Conservation (phyloP, 148 eudicot genomes). For the Chenopodium album region DNA sequence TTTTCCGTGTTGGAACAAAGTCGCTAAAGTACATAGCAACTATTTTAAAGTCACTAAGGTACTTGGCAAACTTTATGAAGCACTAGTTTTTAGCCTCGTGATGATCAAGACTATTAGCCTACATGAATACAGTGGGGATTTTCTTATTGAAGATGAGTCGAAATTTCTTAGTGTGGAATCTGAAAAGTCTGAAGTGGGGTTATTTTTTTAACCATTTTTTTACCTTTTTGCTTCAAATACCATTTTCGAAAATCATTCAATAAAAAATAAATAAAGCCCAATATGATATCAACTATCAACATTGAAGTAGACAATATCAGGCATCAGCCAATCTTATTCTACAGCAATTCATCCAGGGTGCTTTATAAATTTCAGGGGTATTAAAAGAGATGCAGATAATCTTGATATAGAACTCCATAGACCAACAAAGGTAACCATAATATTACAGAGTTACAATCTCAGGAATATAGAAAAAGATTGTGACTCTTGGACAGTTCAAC, state of each 20-base stretch:
- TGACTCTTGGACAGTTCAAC: not conserved
- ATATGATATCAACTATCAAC: not conserved
- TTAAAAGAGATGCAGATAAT: not conserved
- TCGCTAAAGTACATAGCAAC: no score
- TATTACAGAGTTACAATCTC: not conserved
- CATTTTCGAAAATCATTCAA: not conserved
- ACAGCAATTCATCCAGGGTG: not conserved
- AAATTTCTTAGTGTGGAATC: no score
- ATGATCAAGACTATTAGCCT: not conserved
- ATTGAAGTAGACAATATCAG: not conserved
- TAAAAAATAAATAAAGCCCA: not conserved
- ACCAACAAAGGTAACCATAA: not conserved
- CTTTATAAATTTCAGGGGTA: not conserved
- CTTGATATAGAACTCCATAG: not conserved
- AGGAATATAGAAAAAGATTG: not conserved
- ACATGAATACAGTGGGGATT: not conserved
- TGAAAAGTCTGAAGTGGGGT: no score
- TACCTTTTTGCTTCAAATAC: no score
- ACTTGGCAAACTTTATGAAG: no score
- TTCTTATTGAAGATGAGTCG: not conserved
- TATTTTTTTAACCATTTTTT: no score
- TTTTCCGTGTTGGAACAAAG: not conserved
- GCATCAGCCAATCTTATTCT: not conserved
- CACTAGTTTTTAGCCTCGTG: no score
- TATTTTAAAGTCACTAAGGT: no score